Evolutionary conservation across 2,329 filamentous ascomycete species (phyloP), one percentile per base, ranked within the genome.

Genomic region (Penicillium digitatum): DNA sequence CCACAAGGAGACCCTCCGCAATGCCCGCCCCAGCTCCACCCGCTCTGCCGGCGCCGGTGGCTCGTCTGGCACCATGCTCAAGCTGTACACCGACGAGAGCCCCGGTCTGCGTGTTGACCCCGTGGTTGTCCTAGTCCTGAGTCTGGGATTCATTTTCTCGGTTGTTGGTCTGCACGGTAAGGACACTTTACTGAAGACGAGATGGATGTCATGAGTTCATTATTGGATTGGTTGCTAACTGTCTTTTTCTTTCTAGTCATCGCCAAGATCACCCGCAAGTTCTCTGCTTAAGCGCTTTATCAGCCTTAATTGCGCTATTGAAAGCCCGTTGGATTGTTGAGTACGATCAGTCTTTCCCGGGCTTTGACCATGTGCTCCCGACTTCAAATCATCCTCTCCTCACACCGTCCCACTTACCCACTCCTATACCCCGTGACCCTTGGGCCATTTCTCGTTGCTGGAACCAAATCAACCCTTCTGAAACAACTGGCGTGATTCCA

Each of bases 51-150:
- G 94, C 66, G 94, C 94, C 18, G 94, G 94, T 65, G 94, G 94
- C 63, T 96, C 91, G 74, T 95, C 88, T 76, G 95, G 90, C 79
- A 99, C 94, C 50, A 99, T 99, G 94, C 82, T 99, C 80, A 93
- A 92, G 77, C 87, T 99, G 42, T 99, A 99, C 85, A 99, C 94
- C 55, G 94, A 99, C 73, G 94, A 99, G 81, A 95, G 90, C 63
- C 94, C 94, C 56, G 94, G 94, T 60, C 81, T 99, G 69, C 96
- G 96, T 81, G 94, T 99, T 63, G 94, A 99, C 75, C 94, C 94
- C 22, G 94, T 99, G 57, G 92, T 99, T 63, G 93, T 99, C 62
- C 83, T 99, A 71, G 94, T 96, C 65, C 82, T 99, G 67, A 95
- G 90, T 70, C 85, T 99, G 68, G 94, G 95, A 60, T 99, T 99